Conservation (phyloP, 2,329 filamentous ascomycete genomes). For the Xylaria sp. region DNA sequence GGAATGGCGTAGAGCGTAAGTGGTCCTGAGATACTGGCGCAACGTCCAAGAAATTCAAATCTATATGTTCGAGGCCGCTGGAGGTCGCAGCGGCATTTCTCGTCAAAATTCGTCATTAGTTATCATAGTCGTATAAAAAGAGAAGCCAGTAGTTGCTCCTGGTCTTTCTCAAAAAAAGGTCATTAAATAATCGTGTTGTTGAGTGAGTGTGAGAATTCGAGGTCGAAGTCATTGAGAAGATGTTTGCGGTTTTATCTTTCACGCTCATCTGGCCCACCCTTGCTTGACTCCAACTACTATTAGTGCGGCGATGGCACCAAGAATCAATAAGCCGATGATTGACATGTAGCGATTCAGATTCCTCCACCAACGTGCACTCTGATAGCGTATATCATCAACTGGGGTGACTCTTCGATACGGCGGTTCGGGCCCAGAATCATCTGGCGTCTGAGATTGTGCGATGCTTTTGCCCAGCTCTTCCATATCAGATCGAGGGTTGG, state of each 20-base stretch:
- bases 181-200: constrained; percentile 21
- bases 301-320: constrained; percentile 64
- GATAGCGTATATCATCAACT: constrained; percentile 59
- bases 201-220: constrained; percentile 25
- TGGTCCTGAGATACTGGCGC: constrained; percentile 7
- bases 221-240: constrained; percentile 17
- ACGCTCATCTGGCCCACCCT: constrained; percentile 55
- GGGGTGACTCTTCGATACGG: constrained; percentile 51
- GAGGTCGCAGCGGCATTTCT: constrained; percentile 30
- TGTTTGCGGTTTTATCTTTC: not conserved
- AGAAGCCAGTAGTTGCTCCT: constrained; percentile 14
- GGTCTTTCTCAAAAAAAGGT: constrained; percentile 23
- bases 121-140: constrained; percentile 37
- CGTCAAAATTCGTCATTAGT: constrained; percentile 37
- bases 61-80: constrained; percentile 29
- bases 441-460: constrained; percentile 54
- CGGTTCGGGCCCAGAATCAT: constrained; percentile 44
- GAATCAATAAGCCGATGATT: constrained; percentile 64
- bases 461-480: constrained; percentile 59
- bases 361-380: constrained; percentile 69
- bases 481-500: constrained; percentile 64
- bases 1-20: constrained; percentile 27
- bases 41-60: constrained; percentile 7
- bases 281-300: constrained; percentile 64
- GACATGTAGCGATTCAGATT: constrained; percentile 69